A percentile compares a stretch with the other conserved stretches of the same genome.
Evolutionary conservation across 1,139 yeast genomes (phyloP).

Genomic region (Protomyces inundatus): DNA sequence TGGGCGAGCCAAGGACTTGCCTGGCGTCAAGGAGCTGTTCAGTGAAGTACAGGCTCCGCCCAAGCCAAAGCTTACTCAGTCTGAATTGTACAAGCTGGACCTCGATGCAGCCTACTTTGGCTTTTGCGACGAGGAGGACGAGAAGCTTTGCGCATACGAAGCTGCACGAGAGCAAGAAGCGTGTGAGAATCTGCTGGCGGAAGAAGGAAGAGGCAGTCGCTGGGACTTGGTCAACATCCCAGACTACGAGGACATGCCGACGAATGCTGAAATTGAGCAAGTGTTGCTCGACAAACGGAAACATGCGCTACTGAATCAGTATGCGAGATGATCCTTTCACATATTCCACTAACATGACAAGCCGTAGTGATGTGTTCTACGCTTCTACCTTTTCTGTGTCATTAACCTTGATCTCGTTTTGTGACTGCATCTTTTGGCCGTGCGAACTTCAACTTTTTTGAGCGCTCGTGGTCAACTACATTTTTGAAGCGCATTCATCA

Average conservation of each 20-base stretch:
- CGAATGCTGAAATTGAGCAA: slow-evolving; percentile 19
- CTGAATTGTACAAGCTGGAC: slow-evolving; percentile 34
- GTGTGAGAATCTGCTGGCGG: slow-evolving; percentile 28
- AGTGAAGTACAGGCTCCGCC: slow-evolving; percentile 35
- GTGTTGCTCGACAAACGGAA: slow-evolving; percentile 26
- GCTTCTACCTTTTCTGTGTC: too few relatives aligned
- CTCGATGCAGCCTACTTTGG: slow-evolving; percentile 49
- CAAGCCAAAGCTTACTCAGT: slow-evolving; percentile 25
- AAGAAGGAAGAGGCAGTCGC: slow-evolving; percentile 27
- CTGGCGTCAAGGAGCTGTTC: slow-evolving; percentile 60
- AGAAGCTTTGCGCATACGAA: slow-evolving; percentile 36
- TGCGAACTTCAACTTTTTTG: too few relatives aligned
- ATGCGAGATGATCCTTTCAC: neutral
- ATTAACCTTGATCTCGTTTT: too few relatives aligned
- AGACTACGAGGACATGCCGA: slow-evolving; percentile 13
- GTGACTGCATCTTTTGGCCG: too few relatives aligned
- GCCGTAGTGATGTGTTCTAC: too few relatives aligned
- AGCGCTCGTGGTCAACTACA: too few relatives aligned
- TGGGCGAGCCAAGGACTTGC: slow-evolving; percentile 77
- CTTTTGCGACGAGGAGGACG: slow-evolving; percentile 40
- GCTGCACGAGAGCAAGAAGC: slow-evolving; percentile 34
- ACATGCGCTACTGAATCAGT: slow-evolving; percentile 14
- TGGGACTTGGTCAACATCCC: slow-evolving; percentile 30
- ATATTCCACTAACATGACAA: too few relatives aligned
- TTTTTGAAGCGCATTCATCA: too few relatives aligned